Percentiles rank a stretch among this genome's conserved stretches.
These are phyloP conservation scores for Hysterium pulicare DNA, from an alignment of 2,329 filamentous ascomycete species.

Conservation along the genomic window DNA sequence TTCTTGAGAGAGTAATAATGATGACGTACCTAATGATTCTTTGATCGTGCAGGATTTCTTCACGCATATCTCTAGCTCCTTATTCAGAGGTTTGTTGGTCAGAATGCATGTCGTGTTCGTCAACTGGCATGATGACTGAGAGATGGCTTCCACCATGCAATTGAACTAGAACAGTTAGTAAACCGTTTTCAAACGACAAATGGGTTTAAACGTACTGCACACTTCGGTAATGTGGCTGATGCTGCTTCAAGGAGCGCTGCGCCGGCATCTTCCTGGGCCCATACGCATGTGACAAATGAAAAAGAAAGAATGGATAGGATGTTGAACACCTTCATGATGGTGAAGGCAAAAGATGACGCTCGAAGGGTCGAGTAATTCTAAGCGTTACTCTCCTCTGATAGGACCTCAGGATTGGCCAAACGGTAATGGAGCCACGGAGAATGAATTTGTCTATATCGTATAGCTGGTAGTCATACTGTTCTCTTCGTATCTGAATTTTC, in stretches of 20 bases:
- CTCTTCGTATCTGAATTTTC: too few relatives aligned
- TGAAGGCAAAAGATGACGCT: too few relatives aligned
- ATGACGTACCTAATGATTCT: slow-evolving; percentile 22
- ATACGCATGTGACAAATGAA: background rate
- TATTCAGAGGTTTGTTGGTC: slow-evolving; percentile 14
- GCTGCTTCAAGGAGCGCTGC: background rate
- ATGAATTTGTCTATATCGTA: too few relatives aligned
- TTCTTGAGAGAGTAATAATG: too few relatives aligned
- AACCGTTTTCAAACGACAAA: background rate
- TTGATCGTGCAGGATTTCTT: slow-evolving; percentile 18
- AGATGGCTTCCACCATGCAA: slow-evolving; percentile 19
- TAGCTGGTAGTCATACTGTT: too few relatives aligned
- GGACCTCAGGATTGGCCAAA: too few relatives aligned
- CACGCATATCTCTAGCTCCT: slow-evolving; percentile 18
- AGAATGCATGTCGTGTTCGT: slow-evolving; percentile 24
- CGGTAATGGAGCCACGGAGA: too few relatives aligned
- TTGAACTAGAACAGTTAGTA: slow-evolving; percentile 12
- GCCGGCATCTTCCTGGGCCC: background rate
- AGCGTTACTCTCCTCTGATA: too few relatives aligned
- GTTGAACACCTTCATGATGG: background rate
- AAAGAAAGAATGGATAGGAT: background rate
- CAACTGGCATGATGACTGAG: slow-evolving; percentile 20
- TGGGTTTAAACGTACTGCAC: background rate
- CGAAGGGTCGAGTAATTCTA: too few relatives aligned
- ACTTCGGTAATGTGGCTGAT: background rate